A percentile compares a stretch with the other conserved stretches of the same genome.
These are phyloP conservation scores for Phytophthora pseudosyringae DNA, from an alignment of 352 stramenopile species.

Conservation along the genomic window DNA sequence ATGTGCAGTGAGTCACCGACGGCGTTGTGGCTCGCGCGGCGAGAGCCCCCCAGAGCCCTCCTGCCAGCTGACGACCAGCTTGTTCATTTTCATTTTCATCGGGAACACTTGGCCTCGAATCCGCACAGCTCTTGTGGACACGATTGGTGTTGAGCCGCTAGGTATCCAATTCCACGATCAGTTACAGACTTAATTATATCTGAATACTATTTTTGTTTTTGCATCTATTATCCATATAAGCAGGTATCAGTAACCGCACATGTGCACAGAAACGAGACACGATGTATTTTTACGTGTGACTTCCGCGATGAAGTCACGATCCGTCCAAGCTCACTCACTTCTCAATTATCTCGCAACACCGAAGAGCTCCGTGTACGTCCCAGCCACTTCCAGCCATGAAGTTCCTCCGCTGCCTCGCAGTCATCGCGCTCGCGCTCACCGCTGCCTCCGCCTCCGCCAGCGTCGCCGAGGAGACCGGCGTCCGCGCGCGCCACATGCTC, in stretches of 20 bases:
- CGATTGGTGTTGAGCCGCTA: constrained; percentile 3
- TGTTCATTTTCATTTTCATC: constrained; percentile 6
- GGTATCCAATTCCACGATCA: neutral
- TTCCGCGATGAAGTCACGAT: neutral
- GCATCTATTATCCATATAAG: neutral
- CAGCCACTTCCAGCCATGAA: constrained; percentile 17
- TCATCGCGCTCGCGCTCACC: constrained; percentile 1
- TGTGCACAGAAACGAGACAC: neutral
- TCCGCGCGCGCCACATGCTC: constrained; percentile 30
- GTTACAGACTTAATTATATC: neutral
- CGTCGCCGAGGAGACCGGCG: constrained; percentile 21
- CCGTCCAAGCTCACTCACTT: constrained; percentile 28
- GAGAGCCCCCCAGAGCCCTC: neutral
- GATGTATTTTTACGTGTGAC: constrained; percentile 19
- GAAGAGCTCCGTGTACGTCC: constrained; percentile 1
- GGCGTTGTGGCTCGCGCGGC: constrained; percentile 1
- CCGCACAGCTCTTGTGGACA: constrained; percentile 15
- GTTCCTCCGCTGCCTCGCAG: constrained; percentile 12
- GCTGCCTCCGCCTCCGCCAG: neutral
- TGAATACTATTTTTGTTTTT: neutral
- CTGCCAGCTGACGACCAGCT: constrained; percentile 7
- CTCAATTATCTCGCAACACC: constrained; percentile 12
- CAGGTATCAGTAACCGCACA: neutral
- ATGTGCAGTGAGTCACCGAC: constrained; percentile 2
- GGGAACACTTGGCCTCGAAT: neutral